Percentiles rank a stretch among this genome's conserved stretches.
These are phyloP conservation scores for Apium graveolens DNA, from an alignment of 129 eudicot genomes.

Conservation along the genomic window DNA sequence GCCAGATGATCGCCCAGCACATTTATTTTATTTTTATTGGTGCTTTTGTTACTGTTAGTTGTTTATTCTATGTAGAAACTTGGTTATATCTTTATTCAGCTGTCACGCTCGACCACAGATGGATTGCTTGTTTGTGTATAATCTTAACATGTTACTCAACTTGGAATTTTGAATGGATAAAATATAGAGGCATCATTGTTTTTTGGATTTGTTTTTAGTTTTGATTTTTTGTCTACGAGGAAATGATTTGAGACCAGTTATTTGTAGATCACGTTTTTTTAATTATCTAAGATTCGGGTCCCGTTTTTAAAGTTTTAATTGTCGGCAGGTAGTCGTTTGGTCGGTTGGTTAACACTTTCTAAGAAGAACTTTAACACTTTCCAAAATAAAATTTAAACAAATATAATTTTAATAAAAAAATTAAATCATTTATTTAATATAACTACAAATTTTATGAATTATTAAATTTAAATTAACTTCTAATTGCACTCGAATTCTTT, in stretches of 20 bases:
- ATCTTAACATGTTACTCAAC: not conserved
- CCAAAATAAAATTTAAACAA: no score
- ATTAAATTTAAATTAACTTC: no score
- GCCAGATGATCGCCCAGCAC: slow-evolving; percentile 25
- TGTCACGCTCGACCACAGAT: not conserved
- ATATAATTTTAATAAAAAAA: no score
- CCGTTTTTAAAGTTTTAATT: not conserved
- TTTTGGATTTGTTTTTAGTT: not conserved
- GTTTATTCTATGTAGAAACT: not conserved
- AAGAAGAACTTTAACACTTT: no score
- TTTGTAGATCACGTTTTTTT: not conserved
- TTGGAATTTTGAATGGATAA: not conserved
- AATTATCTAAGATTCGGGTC: not conserved
- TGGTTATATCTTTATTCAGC: not conserved
- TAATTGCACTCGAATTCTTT: no score
- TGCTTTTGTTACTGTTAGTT: not conserved
- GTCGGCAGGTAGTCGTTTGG: no score
- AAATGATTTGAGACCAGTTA: not conserved
- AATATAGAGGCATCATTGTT: not conserved
- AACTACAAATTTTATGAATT: no score
- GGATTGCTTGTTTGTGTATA: not conserved
- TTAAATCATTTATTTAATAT: no score
- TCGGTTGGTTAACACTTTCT: no score
- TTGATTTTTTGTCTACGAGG: not conserved
- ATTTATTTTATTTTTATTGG: not conserved